A percentile compares a stretch with the other conserved stretches of the same genome.
phyloP scores from a whole-genome alignment of 192 early-diverging fungal genomes.

The Coemansia sp. region DNA sequence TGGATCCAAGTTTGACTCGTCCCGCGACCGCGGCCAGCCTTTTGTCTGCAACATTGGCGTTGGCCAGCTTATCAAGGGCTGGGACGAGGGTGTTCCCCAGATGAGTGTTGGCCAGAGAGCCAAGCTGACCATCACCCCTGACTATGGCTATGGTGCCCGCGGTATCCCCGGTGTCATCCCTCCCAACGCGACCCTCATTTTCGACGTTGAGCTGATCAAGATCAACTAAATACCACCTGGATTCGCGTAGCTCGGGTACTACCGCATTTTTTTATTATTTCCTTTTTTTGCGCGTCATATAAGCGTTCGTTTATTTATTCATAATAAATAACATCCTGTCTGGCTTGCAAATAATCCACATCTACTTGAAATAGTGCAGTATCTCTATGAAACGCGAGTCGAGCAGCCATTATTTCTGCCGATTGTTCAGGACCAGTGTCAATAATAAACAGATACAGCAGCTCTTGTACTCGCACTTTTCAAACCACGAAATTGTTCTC shows the following conservation, averaged over 20 bases:
- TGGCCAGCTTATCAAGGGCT: conserved; percentile 87
- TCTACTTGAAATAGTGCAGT: too few species aligned
- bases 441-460: too few species aligned
- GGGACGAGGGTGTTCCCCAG: conserved; percentile 90
- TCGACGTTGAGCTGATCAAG: conserved; percentile 78
- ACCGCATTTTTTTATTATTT: background rate
- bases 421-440: too few species aligned
- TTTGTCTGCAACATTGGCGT: conserved; percentile 89
- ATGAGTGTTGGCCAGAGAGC: conserved; percentile 89
- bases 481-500: too few species aligned
- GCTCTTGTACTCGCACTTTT: too few species aligned
- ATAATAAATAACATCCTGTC: too few species aligned
- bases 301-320: too few species aligned
- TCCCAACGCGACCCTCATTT: conserved; percentile 70
- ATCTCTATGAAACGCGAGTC: too few species aligned
- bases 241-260: background rate
- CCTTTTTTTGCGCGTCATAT: background rate
- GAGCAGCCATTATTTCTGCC: too few species aligned
- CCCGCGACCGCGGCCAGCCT: conserved; percentile 75
- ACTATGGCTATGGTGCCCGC: conserved; percentile 78
- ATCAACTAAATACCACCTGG: too few species aligned
- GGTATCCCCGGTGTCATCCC: conserved; percentile 80
- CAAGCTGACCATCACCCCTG: conserved; percentile 75
- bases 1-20: conserved; percentile 86
- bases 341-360: too few species aligned